Evolutionary conservation across 148 eudicot species (phyloP), one percentile per base, ranked within the genome.

Genomic region (Cornus suecica): DNA sequence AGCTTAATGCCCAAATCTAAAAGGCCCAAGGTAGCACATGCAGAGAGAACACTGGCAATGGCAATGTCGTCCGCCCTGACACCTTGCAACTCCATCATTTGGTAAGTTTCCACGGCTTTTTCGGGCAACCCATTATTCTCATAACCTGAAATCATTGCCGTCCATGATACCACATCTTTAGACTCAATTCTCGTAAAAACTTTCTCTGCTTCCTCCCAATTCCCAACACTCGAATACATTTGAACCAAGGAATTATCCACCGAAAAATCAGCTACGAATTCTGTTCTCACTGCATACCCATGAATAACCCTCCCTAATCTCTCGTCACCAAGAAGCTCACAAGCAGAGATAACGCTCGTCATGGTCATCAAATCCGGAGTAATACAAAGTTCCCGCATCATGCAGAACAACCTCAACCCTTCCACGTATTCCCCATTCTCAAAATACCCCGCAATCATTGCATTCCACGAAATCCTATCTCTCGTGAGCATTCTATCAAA

Each of bases 151-250:
- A 94, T 94, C 98, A 94, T 90, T 13, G 97, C 72, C 5, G 97
- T 94, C 98, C 98, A 92, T 22, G 98, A 89, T 26, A 94, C 87
- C 67, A 94, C 85, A 81, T 94, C 97, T 76, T 85, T 92, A 51
- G 48, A 79, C 80, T 73, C 77, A 77, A 92, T 90, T 68, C 79
- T 74, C 51, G 72, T 80, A 80, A 94, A 94, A 52, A 90, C 79
- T 31, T 76, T 94, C 71, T 94, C 97, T 0, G 97, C 96, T 42
- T 92, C 91, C 74, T 74, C 81, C 80, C 83, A 85, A 74, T 79
- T 82, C 66, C 97, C 91, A 83, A 81, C 78, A 79, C 89, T 86
- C 13, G 87, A 83, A 81, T 90, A 92, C 86, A 94, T 77, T 67
- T 86, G 87, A 58, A 94, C 86, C 65, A 94, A 81, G 0, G 96